Evolutionary conservation across 129 eudicot genomes (phyloP).

Genomic region (Heracleum sosnowskyi): DNA sequence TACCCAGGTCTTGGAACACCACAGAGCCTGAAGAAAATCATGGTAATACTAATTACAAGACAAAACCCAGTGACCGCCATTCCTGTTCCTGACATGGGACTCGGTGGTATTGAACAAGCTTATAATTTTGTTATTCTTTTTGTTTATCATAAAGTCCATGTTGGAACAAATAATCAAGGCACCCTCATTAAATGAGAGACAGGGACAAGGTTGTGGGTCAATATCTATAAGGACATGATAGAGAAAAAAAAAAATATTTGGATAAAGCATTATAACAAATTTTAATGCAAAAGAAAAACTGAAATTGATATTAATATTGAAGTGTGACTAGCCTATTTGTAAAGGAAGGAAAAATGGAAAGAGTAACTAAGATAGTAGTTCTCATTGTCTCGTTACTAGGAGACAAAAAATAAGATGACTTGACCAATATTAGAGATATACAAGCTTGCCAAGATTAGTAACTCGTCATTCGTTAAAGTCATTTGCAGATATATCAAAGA

Average conservation of each 20-base stretch:
- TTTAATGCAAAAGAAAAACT: not conserved
- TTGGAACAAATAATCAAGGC: not conserved
- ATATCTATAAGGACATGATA: not conserved
- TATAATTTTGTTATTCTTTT: not conserved
- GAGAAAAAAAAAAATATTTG: not conserved
- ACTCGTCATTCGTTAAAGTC: not conserved
- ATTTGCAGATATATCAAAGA: not conserved
- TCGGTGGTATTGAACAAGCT: too few relatives aligned
- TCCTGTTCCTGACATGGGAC: too few relatives aligned
- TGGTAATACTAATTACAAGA: not conserved
- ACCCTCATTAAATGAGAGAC: not conserved
- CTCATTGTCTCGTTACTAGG: not conserved
- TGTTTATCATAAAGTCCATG: not conserved
- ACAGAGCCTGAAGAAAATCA: not conserved
- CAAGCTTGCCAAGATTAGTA: not conserved
- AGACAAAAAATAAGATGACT: not conserved
- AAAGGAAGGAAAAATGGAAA: not conserved
- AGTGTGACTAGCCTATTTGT: not conserved
- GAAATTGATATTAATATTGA: not conserved
- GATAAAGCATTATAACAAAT: not conserved
- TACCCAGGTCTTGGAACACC: not conserved
- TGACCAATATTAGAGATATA: not conserved
- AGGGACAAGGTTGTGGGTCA: not conserved
- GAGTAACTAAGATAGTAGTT: not conserved
- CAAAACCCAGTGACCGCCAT: not conserved